These are phyloP conservation scores for Vanrija sp. DNA, from an alignment of 1,284 basidiomycete species.

Conservation along the genomic window DNA sequence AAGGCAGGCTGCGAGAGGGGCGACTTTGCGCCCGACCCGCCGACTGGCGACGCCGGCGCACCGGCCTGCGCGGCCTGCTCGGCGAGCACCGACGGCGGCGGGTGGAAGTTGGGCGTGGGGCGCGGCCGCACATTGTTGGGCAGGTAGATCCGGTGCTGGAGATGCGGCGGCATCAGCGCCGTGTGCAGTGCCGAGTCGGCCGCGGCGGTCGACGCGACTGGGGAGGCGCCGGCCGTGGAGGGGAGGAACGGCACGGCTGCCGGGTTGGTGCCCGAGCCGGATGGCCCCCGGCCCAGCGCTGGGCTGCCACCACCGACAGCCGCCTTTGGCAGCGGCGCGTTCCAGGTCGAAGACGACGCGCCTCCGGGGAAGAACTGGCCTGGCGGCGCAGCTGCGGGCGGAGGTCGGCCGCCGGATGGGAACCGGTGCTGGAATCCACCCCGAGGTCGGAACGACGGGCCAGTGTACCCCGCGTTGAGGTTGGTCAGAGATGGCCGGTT, in stretches of 20 bases:
- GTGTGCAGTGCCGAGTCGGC: slow-evolving; percentile 35
- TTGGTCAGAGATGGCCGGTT: neutral
- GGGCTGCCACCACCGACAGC: neutral
- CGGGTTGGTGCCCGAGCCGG: slow-evolving; percentile 28
- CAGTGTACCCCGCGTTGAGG: slow-evolving; percentile 4
- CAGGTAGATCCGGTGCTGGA: slow-evolving; percentile 49
- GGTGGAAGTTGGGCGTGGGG: slow-evolving; percentile 41
- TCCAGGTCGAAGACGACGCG: slow-evolving; percentile 7
- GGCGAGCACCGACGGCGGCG: slow-evolving; percentile 36
- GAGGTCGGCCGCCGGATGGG: slow-evolving; percentile 28
- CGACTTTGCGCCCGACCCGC: slow-evolving; percentile 4
- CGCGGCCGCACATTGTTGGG: slow-evolving; percentile 39
- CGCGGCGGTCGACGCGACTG: neutral
- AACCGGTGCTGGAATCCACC: slow-evolving; percentile 35
- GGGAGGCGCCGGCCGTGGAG: neutral
- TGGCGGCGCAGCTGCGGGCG: slow-evolving; percentile 4
- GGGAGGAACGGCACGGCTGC: slow-evolving; percentile 40
- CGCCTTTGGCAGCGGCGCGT: neutral
- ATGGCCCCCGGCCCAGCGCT: neutral
- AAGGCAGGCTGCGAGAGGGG: slow-evolving; percentile 32
- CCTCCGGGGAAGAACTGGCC: slow-evolving; percentile 6
- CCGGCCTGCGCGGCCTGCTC: slow-evolving; percentile 24
- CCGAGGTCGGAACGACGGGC: slow-evolving; percentile 29
- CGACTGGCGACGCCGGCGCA: slow-evolving; percentile 1
- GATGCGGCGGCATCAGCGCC: slow-evolving; percentile 44